A percentile compares a stretch with the other conserved stretches of the same genome.
These are phyloP conservation scores for Trametes hirsuta DNA, from an alignment of 1,284 basidiomycete species.

Conservation along the genomic window DNA sequence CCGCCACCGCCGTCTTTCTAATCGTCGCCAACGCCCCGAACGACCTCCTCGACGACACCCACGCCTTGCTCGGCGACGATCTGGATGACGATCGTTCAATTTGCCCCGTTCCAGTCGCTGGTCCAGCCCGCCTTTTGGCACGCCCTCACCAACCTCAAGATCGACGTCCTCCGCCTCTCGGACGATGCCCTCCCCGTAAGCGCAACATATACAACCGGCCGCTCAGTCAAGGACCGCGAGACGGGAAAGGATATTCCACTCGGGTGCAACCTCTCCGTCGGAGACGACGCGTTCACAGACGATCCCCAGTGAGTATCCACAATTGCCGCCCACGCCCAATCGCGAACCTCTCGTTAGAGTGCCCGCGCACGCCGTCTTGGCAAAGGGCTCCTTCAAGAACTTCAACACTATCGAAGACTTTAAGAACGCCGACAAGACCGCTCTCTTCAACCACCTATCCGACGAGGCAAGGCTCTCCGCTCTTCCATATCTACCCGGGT, in stretches of 20 bases:
- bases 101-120: constrained; percentile 84
- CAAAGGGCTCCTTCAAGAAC: constrained; percentile 81
- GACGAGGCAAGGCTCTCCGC: constrained; percentile 50
- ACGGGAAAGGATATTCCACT: constrained; percentile 66
- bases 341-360: constrained; percentile 25
- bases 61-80: neutral
- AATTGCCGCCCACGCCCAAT: neutral
- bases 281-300: constrained; percentile 60
- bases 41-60: neutral
- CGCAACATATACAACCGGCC: constrained; percentile 75
- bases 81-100: constrained; percentile 73
- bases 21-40: too few relatives aligned
- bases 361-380: constrained; percentile 45
- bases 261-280: constrained; percentile 62
- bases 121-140: constrained; percentile 96
- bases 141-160: constrained; percentile 85
- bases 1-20: neutral
- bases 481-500: constrained; percentile 1
- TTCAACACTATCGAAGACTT: constrained; percentile 98
- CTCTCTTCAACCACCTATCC: constrained; percentile 74
- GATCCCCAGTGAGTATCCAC: constrained; percentile 33
- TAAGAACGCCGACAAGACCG: constrained; percentile 86
- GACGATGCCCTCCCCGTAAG: constrained; percentile 70
- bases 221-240: constrained; percentile 75
- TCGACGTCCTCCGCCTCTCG: constrained; percentile 87